Base-by-base conservation (phyloP, 176 grass and related monocot genomes). In the Lolium rigidum region DNA sequence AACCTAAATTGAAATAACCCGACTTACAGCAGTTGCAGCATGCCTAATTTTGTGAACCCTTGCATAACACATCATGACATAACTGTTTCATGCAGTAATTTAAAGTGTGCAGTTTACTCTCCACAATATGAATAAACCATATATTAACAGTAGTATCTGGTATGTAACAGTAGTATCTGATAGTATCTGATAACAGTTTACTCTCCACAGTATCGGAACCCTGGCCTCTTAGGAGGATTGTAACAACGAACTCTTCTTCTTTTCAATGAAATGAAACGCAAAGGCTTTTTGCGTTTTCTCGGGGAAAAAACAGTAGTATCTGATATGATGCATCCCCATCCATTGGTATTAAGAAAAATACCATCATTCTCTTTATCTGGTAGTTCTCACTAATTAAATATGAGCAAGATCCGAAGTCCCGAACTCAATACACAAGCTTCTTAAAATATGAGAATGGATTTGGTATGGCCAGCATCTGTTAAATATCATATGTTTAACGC, bases 41-140 rank as follows among this genome's bases (percentile, higher is more conserved):
- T 47, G 64, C 56, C 48, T 72, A 63, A 25, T 83, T 66, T 72
- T 14, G 9, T 38, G 86, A 86, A 22, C 22, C 15, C 35, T 47
- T 70, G 9, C 73, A 82, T n/a, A 66, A 57, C 85, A 67, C 22
- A 17, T 37, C 22, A 65, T 63, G 74, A 86, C 49, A 65, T 65
- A 66, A 68, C 17, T n/a, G 20, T 84, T 74, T 64, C 24, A 64
- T 65, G 35, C 17, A 52, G 11, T 82, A 20, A 56, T 70, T 54
- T 69, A 1, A 69, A 82, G 49, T n/a, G 7, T 9, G 18, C 15
- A 8, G 49, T 49, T 67, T 80, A 58, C 21, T 62, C 38, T 73
- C 21, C 37, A 62, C 6, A 48, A 62, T 44, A 16, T 57, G 59
- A 86, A 6, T 55, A 65, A 41, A 54, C 54, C 81, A 63, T 41